These are phyloP conservation scores for Sporisorium exsertum DNA, from an alignment of 1,284 basidiomycete species.

Conservation along the genomic window DNA sequence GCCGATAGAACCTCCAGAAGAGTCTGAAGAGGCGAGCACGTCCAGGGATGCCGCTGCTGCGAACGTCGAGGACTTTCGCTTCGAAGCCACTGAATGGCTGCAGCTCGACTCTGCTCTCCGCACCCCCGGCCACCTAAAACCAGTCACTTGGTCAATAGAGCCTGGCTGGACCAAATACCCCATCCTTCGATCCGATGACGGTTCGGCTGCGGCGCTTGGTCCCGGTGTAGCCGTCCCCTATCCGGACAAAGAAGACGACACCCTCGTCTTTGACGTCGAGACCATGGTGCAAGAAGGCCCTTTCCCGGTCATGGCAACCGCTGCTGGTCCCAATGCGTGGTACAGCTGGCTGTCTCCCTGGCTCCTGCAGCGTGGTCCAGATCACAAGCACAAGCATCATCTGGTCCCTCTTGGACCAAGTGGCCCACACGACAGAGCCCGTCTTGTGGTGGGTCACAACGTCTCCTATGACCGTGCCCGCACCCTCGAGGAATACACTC, in stretches of 20 bases:
- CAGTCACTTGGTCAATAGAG: slow-evolving; percentile 79
- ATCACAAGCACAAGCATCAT: slow-evolving; percentile 75
- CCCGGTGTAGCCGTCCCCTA: slow-evolving; percentile 67
- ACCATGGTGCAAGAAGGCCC: slow-evolving; percentile 85
- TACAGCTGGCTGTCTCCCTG: slow-evolving; percentile 97
- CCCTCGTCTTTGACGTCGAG: slow-evolving; percentile 93
- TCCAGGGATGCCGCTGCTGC: slow-evolving; percentile 11
- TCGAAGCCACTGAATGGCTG: slow-evolving; percentile 58
- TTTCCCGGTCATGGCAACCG: slow-evolving; percentile 90
- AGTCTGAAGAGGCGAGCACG: slow-evolving; percentile 10
- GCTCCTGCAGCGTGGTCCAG: slow-evolving; percentile 78
- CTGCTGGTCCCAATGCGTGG: slow-evolving; percentile 85
- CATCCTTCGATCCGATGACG: slow-evolving; percentile 71
- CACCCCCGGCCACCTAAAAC: slow-evolving; percentile 61
- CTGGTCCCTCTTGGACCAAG: slow-evolving; percentile 77
- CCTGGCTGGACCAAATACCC: slow-evolving; percentile 92
- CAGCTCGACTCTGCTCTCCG: slow-evolving; percentile 54
- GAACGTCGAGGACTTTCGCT: slow-evolving; percentile 36
- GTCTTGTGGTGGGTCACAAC: slow-evolving; percentile 91
- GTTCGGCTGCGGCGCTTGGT: slow-evolving; percentile 44
- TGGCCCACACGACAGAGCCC: slow-evolving; percentile 55
- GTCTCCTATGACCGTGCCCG: slow-evolving; percentile 92
- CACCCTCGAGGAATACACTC: slow-evolving; percentile 84
- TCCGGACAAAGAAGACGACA: slow-evolving; percentile 74
- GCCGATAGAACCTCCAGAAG: slow-evolving; percentile 76